Conservation (phyloP, 2,329 filamentous ascomycete genomes). For the Teratosphaeria zuluensis region DNA sequence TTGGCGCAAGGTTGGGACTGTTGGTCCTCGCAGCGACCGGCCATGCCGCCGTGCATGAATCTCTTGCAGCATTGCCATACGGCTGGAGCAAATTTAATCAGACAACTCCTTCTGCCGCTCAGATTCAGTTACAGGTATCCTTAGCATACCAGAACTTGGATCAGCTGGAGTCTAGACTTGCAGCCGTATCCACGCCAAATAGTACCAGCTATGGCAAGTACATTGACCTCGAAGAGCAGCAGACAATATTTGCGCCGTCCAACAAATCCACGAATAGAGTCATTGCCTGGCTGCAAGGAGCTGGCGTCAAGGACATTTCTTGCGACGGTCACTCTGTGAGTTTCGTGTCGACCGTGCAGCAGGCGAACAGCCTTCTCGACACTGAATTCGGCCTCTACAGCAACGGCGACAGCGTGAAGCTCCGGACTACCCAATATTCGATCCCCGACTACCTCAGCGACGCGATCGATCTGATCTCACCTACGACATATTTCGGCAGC, state of each 20-base stretch:
- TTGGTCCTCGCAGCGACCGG: slow-evolving; percentile 1
- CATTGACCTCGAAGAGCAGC: slow-evolving; percentile 35
- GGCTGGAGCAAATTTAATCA: slow-evolving; percentile 6
- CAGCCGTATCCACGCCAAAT: slow-evolving; percentile 38
- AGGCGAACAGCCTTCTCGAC: slow-evolving; percentile 30
- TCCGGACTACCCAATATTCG: slow-evolving; percentile 28
- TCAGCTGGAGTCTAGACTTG: slow-evolving; percentile 30
- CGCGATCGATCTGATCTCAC: slow-evolving; percentile 19
- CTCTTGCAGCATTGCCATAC: slow-evolving; percentile 4
- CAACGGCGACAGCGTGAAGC: slow-evolving; percentile 26
- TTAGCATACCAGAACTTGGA: slow-evolving; percentile 20
- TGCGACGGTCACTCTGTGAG: slow-evolving; percentile 26
- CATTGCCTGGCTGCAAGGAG: slow-evolving; percentile 33
- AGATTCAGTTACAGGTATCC: slow-evolving; percentile 5
- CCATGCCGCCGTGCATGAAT: slow-evolving; percentile 7
- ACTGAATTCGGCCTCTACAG: slow-evolving; percentile 32
- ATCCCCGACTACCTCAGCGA: slow-evolving; percentile 17
- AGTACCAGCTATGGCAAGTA: slow-evolving; percentile 41
- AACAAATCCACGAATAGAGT: slow-evolving; percentile 23
- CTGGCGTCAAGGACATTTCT: slow-evolving; percentile 26
- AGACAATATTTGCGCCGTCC: slow-evolving; percentile 33
- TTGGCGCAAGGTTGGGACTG: background rate
- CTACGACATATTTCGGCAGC: slow-evolving; percentile 35
- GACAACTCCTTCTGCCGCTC: background rate
- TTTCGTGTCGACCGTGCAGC: slow-evolving; percentile 29